Conservation (phyloP, 2,329 filamentous ascomycete genomes). For the Elsinoe arachidis region DNA sequence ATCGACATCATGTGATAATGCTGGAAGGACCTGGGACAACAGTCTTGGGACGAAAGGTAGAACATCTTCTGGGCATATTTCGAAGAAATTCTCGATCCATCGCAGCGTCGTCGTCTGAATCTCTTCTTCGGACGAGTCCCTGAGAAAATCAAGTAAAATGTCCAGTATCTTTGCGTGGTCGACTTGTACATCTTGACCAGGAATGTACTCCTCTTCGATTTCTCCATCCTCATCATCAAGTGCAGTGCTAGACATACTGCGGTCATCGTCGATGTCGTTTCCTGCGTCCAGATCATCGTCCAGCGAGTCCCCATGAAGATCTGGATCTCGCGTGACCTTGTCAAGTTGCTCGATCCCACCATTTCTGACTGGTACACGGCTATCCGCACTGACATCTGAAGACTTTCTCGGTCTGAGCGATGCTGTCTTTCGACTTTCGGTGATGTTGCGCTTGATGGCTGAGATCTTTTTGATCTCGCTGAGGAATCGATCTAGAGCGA, state of each 20-base stretch:
- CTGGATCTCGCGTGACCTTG: slow-evolving; percentile 41
- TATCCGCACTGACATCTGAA: slow-evolving; percentile 49
- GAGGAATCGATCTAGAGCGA: slow-evolving; percentile 79
- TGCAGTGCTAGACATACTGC: slow-evolving; percentile 45
- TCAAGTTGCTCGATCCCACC: slow-evolving; percentile 47
- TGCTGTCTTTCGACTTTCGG: slow-evolving; percentile 66
- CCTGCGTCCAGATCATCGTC: slow-evolving; percentile 41
- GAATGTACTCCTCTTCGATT: slow-evolving; percentile 88
- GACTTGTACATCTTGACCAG: slow-evolving; percentile 91
- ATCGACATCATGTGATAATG: slow-evolving; percentile 86
- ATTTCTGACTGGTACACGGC: slow-evolving; percentile 26
- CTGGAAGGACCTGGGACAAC: slow-evolving; percentile 81
- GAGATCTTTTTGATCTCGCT: slow-evolving; percentile 92
- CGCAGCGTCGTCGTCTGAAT: slow-evolving; percentile 82
- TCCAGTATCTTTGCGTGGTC: slow-evolving; percentile 87
- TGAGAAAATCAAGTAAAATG: slow-evolving; percentile 81
- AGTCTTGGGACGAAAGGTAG: slow-evolving; percentile 89
- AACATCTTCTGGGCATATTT: slow-evolving; percentile 95
- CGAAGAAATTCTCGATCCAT: slow-evolving; percentile 94
- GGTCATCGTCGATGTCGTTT: slow-evolving; percentile 42
- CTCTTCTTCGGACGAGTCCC: slow-evolving; percentile 82
- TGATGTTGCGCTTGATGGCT: slow-evolving; percentile 81
- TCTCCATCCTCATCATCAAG: slow-evolving; percentile 39
- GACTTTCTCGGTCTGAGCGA: slow-evolving; percentile 61
- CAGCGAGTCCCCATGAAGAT: slow-evolving; percentile 13